Base-by-base conservation (phyloP, 352 stramenopile species). In the Phytophthora parvispora region DNA sequence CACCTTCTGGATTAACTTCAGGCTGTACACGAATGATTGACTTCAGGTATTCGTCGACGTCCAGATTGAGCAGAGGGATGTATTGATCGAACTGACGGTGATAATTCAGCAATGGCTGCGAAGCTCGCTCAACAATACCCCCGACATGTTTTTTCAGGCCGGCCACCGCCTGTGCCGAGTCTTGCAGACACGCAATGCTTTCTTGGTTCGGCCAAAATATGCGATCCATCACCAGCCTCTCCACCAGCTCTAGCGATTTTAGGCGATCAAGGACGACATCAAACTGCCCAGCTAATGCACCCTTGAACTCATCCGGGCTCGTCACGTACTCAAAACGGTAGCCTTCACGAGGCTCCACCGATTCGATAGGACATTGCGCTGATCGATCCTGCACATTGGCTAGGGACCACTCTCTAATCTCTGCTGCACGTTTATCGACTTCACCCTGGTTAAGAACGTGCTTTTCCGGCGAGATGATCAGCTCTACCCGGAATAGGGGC, bases 171-270 rank as follows among this genome's bases (percentile, higher is more conserved):
- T 86, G 68, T 6, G 84, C 84, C 24, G 69, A 85, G 36, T 80
- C 76, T 54, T 96, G 83, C 2, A 98, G 76, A 24, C 82, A 94
- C n/a, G 77, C 76, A 27, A 99, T 96, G 43, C 92, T 89, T 27
- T 97, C 93, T 67, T 98, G 92, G 34, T 97, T 94, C 2, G 90
- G 89, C 97, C 97, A 99, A 56, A 99, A 99, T 3, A 99, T 92
- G 7, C 89, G 88, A 61, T 98, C 90, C 96, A 99, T 99, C 25
- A 99, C 95, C 1, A 97, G 69, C 15, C 93, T 77, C 62, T 99
- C 97, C 6, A 99, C 90, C 4, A 97, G 77, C 34, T 97, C 84
- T 7, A 99, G 82, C 13, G 93, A 87, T 65, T 96, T 87, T 16
- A 98, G 54, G 4, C 81, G 80, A 47, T 92, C 78, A 12, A 99